Percentiles rank a stretch among this genome's conserved stretches.
Conservation (phyloP, 2,329 filamentous ascomycete species). For the Biscogniauxia marginata region DNA sequence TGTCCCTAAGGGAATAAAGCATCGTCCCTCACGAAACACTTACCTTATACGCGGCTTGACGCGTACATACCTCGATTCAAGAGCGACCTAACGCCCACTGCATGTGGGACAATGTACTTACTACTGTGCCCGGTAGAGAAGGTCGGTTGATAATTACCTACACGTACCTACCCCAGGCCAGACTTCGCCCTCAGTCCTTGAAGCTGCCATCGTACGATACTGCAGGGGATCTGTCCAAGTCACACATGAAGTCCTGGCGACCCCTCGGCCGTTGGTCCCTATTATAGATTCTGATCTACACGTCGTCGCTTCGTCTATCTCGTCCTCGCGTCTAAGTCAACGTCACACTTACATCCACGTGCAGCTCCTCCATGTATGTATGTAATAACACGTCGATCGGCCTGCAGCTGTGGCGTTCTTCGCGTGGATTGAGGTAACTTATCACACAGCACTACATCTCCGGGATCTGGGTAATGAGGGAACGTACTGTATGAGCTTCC, state of each 20-base stretch:
- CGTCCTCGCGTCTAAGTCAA: conserved; percentile 21
- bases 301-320: conserved; percentile 17
- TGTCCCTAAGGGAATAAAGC: too few species aligned
- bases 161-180: not conserved
- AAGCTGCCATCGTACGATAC: not conserved
- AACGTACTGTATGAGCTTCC: too few species aligned
- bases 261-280: conserved; percentile 6
- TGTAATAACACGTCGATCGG: conserved; percentile 22
- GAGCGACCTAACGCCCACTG: not conserved
- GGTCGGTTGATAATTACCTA: too few species aligned
- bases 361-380: conserved; percentile 18
- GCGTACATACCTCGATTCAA: too few species aligned
- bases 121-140: too few species aligned
- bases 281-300: conserved; percentile 16
- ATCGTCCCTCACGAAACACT: not conserved
- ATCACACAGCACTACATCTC: not conserved
- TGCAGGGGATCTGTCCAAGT: conserved; percentile 2
- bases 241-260: conserved; percentile 1
- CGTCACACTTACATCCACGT: conserved; percentile 23
- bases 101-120: not conserved
- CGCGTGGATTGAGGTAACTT: not conserved
- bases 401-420: conserved; percentile 4
- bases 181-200: not conserved
- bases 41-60: not conserved
- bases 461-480: not conserved